These are phyloP conservation scores for Cladosporium oxysporum DNA, from an alignment of 2,329 filamentous ascomycete species.

Conservation along the genomic window DNA sequence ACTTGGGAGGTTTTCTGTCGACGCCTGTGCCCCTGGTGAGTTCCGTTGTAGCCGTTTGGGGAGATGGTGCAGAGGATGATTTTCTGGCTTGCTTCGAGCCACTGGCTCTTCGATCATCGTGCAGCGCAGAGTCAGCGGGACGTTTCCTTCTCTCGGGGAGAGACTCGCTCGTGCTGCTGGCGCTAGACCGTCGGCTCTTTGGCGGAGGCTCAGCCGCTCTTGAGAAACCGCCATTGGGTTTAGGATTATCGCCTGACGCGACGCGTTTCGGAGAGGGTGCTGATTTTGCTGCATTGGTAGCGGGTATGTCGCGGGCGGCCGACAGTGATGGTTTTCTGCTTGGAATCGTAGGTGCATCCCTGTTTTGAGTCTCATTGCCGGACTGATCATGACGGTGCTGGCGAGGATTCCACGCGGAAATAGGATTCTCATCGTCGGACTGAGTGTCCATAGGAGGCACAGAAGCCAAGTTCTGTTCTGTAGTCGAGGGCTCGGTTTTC, in stretches of 20 bases:
- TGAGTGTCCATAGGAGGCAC: neutral
- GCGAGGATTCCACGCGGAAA: neutral
- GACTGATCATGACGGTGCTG: neutral
- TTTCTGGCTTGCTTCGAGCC: neutral
- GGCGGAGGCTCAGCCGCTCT: neutral
- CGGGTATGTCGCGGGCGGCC: neutral
- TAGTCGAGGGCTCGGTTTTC: neutral
- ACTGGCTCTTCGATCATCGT: neutral
- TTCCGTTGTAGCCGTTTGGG: neutral
- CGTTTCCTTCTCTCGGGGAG: neutral
- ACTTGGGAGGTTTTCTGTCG: slow-evolving; percentile 1
- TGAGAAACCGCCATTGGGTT: neutral
- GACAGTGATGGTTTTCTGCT: neutral
- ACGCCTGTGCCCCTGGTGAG: neutral
- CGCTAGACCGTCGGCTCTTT: neutral
- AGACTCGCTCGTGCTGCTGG: neutral
- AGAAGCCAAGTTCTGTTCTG: neutral
- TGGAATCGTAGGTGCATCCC: neutral
- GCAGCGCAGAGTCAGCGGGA: neutral
- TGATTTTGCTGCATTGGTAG: neutral
- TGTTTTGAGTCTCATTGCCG: neutral
- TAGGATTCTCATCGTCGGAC: neutral
- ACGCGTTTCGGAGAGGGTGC: neutral
- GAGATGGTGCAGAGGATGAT: neutral
- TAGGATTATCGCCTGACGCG: neutral